Evolutionary conservation across 2,329 filamentous ascomycete species (phyloP), one percentile per base, ranked within the genome.

Genomic region (Botrytis hyacinthi): DNA sequence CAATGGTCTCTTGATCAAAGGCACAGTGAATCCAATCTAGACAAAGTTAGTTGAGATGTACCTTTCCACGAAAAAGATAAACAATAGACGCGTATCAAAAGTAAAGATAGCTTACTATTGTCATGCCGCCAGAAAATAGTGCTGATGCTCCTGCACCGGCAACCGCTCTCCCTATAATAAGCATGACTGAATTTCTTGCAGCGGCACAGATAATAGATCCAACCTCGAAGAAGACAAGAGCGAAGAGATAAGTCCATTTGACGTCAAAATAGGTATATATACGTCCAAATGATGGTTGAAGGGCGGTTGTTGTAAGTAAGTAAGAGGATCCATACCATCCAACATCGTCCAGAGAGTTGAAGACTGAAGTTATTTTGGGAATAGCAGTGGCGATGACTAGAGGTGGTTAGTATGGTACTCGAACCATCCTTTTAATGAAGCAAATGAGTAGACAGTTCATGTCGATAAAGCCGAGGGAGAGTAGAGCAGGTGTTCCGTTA

Each of bases 351-450:
- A 83, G 76, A 22, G 81, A 82, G 65, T 84, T 80, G 71, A 80
- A 84, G 22, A 81, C 81, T 1, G 78, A 74, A 6, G 83, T 84
- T 63, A 85, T 84, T 66, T 81, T 82, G 10, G 83, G 83, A 62
- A 84, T 84, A 7, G 83, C 83, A 8, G 82, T 83, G 22, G 82
- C 82, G 40, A 73, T 73, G 48, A 73, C 71, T 72, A 48, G 40
- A 29, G 42, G 48, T 20, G n/a, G 26, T 72, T 37, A 72, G 51
- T 37, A 44, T 59, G 51, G 1, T 22, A 42, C 48, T 44, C 40
- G 4, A 22, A 16, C 29, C 14, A 32, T 6, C 4, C 1, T 42
- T 16, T 57, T 20, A 32, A 16, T 57, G n/a, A 57, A 32, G 18
- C 9, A 18, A 29, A 32, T 42, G n/a, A 44, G 20, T 40, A 22